phyloP scores from a whole-genome alignment of 768 basidiomycete species.

The Tylopilus sp. region DNA sequence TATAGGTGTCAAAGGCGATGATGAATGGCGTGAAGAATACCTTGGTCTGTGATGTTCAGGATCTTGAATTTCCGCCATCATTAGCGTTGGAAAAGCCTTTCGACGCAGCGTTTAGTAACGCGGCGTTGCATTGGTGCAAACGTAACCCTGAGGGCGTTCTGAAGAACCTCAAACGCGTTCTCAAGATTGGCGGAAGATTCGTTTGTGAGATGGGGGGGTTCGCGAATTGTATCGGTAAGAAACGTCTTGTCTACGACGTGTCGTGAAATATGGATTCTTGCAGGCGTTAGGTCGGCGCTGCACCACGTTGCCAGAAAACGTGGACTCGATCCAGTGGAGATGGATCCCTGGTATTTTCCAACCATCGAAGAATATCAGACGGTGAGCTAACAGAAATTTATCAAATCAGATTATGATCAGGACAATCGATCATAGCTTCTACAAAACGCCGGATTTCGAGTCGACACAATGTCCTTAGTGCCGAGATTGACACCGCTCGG shows the following conservation, averaged over 20 bases:
- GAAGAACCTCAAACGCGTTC: constrained; percentile 49
- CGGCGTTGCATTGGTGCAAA: constrained; percentile 86
- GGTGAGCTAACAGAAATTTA: constrained; percentile 32
- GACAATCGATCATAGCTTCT: constrained; percentile 43
- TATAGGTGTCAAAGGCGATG: constrained; percentile 53
- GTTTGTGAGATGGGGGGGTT: constrained; percentile 78
- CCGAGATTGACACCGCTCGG: constrained; percentile 53
- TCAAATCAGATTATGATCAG: constrained; percentile 2
- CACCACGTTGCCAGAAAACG: constrained; percentile 48
- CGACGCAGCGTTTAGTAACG: constrained; percentile 79
- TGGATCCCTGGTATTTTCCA: constrained; percentile 89
- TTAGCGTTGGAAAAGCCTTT: constrained; percentile 39
- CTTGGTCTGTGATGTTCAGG: constrained; percentile 55
- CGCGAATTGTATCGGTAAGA: constrained; percentile 63
- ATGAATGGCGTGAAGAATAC: constrained; percentile 43
- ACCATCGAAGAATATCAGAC: constrained; percentile 61
- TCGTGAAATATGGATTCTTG: constrained; percentile 2
- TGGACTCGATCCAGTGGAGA: constrained; percentile 52
- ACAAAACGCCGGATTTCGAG: constrained; percentile 51
- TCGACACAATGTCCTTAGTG: constrained; percentile 49
- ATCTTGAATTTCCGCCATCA: constrained; percentile 34
- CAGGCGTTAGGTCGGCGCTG: constrained; percentile 60
- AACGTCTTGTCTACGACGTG: background rate
- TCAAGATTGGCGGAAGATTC: constrained; percentile 70
- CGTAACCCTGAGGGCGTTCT: constrained; percentile 64